Evolutionary conservation across 164 flowering plant genomes (phyloP).

Genomic region (Stephania japonica): DNA sequence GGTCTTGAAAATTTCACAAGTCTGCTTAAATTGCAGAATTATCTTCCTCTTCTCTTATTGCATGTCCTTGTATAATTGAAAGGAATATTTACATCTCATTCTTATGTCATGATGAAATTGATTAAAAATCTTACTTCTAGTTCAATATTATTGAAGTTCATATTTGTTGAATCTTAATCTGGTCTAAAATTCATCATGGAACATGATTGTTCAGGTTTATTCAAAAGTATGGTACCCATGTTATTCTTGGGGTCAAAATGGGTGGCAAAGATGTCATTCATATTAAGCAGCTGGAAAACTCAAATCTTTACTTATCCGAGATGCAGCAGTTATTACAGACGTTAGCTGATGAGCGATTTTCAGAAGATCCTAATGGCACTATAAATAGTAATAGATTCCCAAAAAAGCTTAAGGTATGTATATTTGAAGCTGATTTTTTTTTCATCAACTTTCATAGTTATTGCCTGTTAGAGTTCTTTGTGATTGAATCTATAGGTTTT

Average conservation of each 20-base stretch:
- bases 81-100: background rate
- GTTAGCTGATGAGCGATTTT: constrained; percentile 60
- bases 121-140: background rate
- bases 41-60: background rate
- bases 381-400: constrained; percentile 24
- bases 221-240: constrained; percentile 79
- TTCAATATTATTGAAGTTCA: background rate
- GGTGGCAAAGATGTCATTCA: constrained; percentile 90
- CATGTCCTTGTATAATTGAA: background rate
- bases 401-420: constrained; percentile 49
- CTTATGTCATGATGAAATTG: background rate
- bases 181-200: background rate
- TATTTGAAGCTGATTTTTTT: background rate
- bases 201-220: constrained; percentile 59
- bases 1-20: background rate
- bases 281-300: constrained; percentile 62
- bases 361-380: constrained; percentile 34
- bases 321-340: constrained; percentile 64
- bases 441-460: background rate
- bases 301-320: constrained; percentile 53
- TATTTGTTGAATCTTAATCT: background rate
- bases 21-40: background rate
- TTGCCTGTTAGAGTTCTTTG: background rate
- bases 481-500: background rate
- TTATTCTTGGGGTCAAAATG: constrained; percentile 80